A percentile compares a stretch with the other conserved stretches of the same genome.
phyloP scores from a whole-genome alignment of 768 basidiomycete genomes.

The Leccinum sublutescens region DNA sequence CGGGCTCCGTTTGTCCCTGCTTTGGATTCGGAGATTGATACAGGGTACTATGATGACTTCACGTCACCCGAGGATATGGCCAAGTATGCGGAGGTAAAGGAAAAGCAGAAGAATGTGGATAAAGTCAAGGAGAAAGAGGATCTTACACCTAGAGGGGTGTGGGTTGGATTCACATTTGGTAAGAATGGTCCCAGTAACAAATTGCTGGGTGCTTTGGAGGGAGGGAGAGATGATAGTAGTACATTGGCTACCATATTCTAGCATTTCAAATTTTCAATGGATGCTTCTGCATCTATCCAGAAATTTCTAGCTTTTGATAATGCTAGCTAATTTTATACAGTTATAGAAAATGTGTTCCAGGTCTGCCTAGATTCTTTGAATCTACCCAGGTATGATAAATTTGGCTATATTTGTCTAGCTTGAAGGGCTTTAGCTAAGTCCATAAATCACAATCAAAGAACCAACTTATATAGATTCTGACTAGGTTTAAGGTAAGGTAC shows the following conservation, averaged over 20 bases:
- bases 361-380: too few species aligned
- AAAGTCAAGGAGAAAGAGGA: conserved; percentile 88
- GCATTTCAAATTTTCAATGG: not conserved
- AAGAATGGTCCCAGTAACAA: conserved; percentile 71
- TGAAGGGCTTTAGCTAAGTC: too few species aligned
- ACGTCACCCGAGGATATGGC: conserved; percentile 91
- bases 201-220: conserved; percentile 26
- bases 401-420: too few species aligned
- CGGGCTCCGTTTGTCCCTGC: conserved; percentile 92
- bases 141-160: conserved; percentile 65
- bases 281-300: too few species aligned
- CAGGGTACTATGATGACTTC: conserved; percentile 94
- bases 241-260: conserved; percentile 63
- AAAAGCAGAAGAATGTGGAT: conserved; percentile 95
- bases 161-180: conserved; percentile 92
- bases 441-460: too few species aligned
- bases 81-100: conserved; percentile 97
- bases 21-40: conserved; percentile 91
- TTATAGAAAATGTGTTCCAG: too few species aligned
- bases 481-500: too few species aligned
- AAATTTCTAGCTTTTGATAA: too few species aligned
- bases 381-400: too few species aligned
- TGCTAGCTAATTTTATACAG: too few species aligned
- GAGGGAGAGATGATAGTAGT: conserved; percentile 44
- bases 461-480: too few species aligned